These are phyloP conservation scores for Phylloporus sp. DNA, from an alignment of 768 basidiomycete species.

Conservation along the genomic window DNA sequence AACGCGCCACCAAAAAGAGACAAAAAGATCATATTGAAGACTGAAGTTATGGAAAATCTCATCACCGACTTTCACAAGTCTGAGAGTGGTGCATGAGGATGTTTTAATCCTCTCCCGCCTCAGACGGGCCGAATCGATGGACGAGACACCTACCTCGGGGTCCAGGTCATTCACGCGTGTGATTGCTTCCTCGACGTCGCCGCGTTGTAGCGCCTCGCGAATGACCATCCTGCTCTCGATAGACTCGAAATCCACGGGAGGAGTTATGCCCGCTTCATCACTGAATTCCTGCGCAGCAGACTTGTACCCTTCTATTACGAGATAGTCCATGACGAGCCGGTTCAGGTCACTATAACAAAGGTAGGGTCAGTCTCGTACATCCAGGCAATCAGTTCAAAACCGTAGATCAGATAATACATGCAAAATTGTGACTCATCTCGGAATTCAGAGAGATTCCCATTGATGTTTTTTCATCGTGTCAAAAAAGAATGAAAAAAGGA, in stretches of 20 bases:
- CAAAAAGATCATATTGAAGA: constrained; percentile 83
- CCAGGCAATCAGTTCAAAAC: constrained; percentile 22
- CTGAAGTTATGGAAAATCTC: constrained; percentile 80
- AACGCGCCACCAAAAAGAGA: constrained; percentile 1
- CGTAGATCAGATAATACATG: constrained; percentile 83
- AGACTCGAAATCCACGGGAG: constrained; percentile 82
- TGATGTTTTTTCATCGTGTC: constrained; percentile 62
- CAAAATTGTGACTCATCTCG: constrained; percentile 67
- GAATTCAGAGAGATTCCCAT: constrained; percentile 99
- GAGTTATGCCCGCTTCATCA: constrained; percentile 72
- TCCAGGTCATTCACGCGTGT: constrained; percentile 94
- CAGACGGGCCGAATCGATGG: neutral
- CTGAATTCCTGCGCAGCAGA: constrained; percentile 94
- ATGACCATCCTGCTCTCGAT: constrained; percentile 95
- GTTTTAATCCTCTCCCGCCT: constrained; percentile 68
- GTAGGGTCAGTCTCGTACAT: constrained; percentile 16
- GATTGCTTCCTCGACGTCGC: constrained; percentile 93
- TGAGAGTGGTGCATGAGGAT: constrained; percentile 99
- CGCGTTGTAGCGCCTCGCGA: constrained; percentile 87
- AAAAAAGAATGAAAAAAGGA: constrained; percentile 12
- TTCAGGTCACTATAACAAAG: constrained; percentile 75
- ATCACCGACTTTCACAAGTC: constrained; percentile 75
- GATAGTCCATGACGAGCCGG: constrained; percentile 92
- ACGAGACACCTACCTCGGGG: constrained; percentile 73
- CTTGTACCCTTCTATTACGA: constrained; percentile 96